A percentile compares a stretch with the other conserved stretches of the same genome.
These are phyloP conservation scores for Fusarium anguioides DNA, from an alignment of 2,329 filamentous ascomycete species.

Conservation along the genomic window DNA sequence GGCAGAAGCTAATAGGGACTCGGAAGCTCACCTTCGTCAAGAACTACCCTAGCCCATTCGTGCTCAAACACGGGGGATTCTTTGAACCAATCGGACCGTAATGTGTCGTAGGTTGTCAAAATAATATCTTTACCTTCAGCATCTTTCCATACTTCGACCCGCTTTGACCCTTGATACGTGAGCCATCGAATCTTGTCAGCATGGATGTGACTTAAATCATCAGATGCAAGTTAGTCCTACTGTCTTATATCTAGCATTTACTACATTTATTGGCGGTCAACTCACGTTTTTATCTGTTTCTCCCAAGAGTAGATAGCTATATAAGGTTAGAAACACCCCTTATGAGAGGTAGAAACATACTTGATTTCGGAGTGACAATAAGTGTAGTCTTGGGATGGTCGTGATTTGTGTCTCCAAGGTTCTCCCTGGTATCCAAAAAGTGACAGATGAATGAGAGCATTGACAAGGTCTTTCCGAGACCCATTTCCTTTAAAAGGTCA, in stretches of 20 bases:
- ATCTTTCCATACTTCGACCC: background rate
- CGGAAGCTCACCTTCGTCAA: slow-evolving; percentile 1
- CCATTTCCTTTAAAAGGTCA: background rate
- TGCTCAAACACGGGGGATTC: background rate
- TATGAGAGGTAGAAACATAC: background rate
- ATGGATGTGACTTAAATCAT: background rate
- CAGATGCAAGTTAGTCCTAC: too few species aligned
- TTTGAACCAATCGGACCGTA: background rate
- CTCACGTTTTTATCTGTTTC: background rate
- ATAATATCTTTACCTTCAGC: background rate
- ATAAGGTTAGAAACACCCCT: too few species aligned
- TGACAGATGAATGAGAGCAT: background rate
- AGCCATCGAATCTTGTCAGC: background rate
- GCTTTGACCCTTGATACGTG: background rate
- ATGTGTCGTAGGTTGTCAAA: slow-evolving; percentile 5
- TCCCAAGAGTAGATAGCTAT: background rate
- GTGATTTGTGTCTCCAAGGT: background rate
- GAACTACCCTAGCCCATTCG: background rate
- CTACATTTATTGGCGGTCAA: too few species aligned
- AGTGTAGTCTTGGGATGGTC: background rate
- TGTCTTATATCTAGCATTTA: too few species aligned
- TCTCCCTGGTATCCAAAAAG: background rate
- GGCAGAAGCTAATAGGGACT: background rate
- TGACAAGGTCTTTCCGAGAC: background rate
- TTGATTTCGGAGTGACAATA: background rate